A percentile compares a stretch with the other conserved stretches of the same genome.
phyloP scores from a whole-genome alignment of 1,284 basidiomycete species.

The Naganishia sp. region DNA sequence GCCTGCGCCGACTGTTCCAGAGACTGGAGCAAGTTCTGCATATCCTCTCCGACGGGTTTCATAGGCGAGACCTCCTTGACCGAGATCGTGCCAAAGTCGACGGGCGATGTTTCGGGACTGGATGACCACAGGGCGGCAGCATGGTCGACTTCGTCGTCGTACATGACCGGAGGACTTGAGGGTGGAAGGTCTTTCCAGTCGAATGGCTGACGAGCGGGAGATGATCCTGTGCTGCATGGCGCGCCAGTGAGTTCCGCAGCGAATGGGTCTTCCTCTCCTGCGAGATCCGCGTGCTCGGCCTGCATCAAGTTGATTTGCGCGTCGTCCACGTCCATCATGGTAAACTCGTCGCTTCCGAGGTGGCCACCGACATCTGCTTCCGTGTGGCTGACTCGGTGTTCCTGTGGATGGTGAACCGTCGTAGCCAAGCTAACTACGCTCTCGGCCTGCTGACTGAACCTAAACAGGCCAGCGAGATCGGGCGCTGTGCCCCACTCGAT shows the following conservation, averaged over 20 bases:
- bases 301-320: background rate
- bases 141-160: conserved; percentile 14
- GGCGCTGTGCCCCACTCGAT: conserved; percentile 7
- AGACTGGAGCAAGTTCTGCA: conserved; percentile 5
- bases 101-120: conserved; percentile 20
- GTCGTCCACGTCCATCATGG: background rate
- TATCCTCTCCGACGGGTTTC: conserved; percentile 6
- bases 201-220: conserved; percentile 10
- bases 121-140: conserved; percentile 23
- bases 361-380: background rate
- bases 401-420: conserved; percentile 1
- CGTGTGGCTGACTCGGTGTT: background rate
- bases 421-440: conserved; percentile 14
- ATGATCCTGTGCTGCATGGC: background rate
- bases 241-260: background rate
- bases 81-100: conserved; percentile 25
- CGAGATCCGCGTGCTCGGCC: background rate
- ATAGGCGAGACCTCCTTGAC: conserved; percentile 23
- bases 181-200: conserved; percentile 13
- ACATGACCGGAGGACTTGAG: conserved; percentile 8
- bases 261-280: background rate
- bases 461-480: conserved; percentile 20
- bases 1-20: conserved; percentile 16
- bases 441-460: conserved; percentile 16
- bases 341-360: background rate